These are phyloP conservation scores for Hymenoscyphus repandus DNA, from an alignment of 2,329 filamentous ascomycete species.

Conservation along the genomic window DNA sequence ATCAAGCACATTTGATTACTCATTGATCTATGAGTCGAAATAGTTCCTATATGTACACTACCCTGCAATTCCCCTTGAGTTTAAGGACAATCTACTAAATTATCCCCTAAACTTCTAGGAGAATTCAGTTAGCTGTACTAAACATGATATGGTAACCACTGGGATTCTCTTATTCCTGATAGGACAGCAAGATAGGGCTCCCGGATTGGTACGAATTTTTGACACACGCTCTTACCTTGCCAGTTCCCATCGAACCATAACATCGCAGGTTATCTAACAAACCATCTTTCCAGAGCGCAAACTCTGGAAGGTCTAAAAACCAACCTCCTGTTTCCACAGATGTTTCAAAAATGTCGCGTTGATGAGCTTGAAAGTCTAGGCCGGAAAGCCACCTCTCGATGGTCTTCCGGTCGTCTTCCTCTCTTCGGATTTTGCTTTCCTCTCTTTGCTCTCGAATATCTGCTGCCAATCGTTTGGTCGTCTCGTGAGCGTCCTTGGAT, in stretches of 20 bases:
- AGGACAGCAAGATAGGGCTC: too few species aligned
- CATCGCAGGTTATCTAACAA: conserved; percentile 10
- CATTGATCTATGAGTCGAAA: too few species aligned
- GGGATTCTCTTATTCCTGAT: too few species aligned
- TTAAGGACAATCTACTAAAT: too few species aligned
- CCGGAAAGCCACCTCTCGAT: conserved; percentile 19
- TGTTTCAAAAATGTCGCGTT: conserved; percentile 9
- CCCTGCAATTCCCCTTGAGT: too few species aligned
- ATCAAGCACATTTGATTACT: not conserved
- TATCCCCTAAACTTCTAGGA: too few species aligned
- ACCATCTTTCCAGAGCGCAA: conserved; percentile 14
- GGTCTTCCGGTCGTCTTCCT: conserved; percentile 9
- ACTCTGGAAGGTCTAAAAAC: conserved; percentile 11
- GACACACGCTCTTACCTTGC: conserved; percentile 10
- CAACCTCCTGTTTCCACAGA: conserved; percentile 4
- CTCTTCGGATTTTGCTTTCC: not conserved
- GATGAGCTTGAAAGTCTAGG: conserved; percentile 11
- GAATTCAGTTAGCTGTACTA: too few species aligned
- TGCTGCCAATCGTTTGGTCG: conserved; percentile 1
- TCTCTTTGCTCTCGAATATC: conserved; percentile 4
- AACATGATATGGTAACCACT: too few species aligned
- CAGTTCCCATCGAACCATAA: conserved; percentile 14
- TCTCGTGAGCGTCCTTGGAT: conserved; percentile 1
- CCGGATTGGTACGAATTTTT: too few species aligned
- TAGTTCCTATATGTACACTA: too few species aligned